Evolutionary conservation across 2,329 filamentous ascomycete species (phyloP).

Genomic region (Fusarium sp.): DNA sequence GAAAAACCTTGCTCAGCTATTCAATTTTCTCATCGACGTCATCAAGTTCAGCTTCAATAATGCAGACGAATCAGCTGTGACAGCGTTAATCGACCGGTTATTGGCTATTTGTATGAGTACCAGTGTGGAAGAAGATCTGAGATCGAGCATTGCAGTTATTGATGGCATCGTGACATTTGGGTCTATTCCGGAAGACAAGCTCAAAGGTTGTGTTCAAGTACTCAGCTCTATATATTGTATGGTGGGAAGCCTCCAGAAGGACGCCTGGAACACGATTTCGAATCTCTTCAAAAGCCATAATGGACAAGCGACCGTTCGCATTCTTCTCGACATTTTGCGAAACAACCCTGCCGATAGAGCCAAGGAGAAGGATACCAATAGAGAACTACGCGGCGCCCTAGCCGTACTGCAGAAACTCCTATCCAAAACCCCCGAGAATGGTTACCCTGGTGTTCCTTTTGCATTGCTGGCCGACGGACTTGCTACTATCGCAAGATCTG

Average conservation of each 20-base stretch:
- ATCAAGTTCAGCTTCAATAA: slow-evolving; percentile 82
- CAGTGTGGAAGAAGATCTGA: slow-evolving; percentile 73
- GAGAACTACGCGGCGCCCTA: slow-evolving; percentile 73
- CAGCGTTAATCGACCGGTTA: slow-evolving; percentile 71
- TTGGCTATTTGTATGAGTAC: slow-evolving; percentile 78
- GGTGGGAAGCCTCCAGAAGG: slow-evolving; percentile 70
- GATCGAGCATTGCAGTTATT: slow-evolving; percentile 75
- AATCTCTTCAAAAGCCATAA: slow-evolving; percentile 81
- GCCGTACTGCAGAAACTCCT: slow-evolving; percentile 73
- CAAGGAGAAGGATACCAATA: slow-evolving; percentile 64
- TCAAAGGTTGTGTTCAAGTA: slow-evolving; percentile 76
- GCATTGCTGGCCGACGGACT: slow-evolving; percentile 70
- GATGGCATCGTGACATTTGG: slow-evolving; percentile 80
- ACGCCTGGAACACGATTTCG: slow-evolving; percentile 77
- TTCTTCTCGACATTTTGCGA: slow-evolving; percentile 73
- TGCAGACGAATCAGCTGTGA: slow-evolving; percentile 72
- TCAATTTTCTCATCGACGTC: slow-evolving; percentile 74
- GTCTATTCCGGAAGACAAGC: slow-evolving; percentile 72
- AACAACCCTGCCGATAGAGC: slow-evolving; percentile 61
- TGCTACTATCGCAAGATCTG: slow-evolving; percentile 62
- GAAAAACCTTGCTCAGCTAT: slow-evolving; percentile 72
- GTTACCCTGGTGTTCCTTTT: slow-evolving; percentile 71
- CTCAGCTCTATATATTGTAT: slow-evolving; percentile 79
- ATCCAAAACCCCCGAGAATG: slow-evolving; percentile 69
- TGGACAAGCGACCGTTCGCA: slow-evolving; percentile 75